Evolutionary conservation across 2,329 filamentous ascomycete species (phyloP).

Genomic region (Diplodia scrobiculata): DNA sequence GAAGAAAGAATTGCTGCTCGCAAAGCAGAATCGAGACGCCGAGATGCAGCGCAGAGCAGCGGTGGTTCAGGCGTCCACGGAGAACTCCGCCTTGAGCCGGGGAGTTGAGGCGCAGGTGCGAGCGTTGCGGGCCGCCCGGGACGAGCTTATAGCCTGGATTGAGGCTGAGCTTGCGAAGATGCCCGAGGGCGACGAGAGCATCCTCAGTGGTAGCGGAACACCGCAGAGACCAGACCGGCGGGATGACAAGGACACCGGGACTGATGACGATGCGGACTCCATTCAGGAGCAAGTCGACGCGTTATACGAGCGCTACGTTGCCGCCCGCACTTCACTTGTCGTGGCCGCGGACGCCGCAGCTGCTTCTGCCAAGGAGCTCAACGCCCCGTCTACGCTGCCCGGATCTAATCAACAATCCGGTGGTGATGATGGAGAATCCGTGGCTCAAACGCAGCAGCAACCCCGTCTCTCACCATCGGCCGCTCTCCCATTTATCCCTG

Average conservation of each 20-base stretch:
- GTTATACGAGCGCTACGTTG: constrained; percentile 40
- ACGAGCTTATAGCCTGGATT: constrained; percentile 56
- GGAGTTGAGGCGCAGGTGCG: constrained; percentile 39
- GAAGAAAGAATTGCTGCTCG: constrained; percentile 46
- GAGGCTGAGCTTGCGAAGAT: constrained; percentile 53
- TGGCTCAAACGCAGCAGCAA: neutral
- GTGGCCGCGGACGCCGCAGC: constrained; percentile 19
- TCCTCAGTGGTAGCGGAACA: constrained; percentile 28
- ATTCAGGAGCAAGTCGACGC: constrained; percentile 37
- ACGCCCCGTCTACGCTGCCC: neutral
- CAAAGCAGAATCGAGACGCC: constrained; percentile 40
- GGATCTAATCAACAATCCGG: neutral
- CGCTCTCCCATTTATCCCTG: constrained; percentile 39
- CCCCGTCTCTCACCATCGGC: constrained; percentile 27
- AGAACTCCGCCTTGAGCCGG: neutral
- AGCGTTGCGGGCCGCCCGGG: constrained; percentile 50
- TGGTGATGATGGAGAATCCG: neutral
- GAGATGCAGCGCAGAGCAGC: constrained; percentile 33
- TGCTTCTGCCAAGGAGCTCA: constrained; percentile 10
- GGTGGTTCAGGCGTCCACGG: constrained; percentile 31
- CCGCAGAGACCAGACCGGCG: neutral
- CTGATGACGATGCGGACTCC: constrained; percentile 26
- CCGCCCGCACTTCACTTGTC: constrained; percentile 36
- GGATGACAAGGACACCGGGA: neutral
- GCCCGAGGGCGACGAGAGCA: constrained; percentile 41